Evolutionary conservation across 805 yeast species (phyloP), one percentile per base, ranked within the genome.

Genomic region (Blastobotrys terrestris): DNA sequence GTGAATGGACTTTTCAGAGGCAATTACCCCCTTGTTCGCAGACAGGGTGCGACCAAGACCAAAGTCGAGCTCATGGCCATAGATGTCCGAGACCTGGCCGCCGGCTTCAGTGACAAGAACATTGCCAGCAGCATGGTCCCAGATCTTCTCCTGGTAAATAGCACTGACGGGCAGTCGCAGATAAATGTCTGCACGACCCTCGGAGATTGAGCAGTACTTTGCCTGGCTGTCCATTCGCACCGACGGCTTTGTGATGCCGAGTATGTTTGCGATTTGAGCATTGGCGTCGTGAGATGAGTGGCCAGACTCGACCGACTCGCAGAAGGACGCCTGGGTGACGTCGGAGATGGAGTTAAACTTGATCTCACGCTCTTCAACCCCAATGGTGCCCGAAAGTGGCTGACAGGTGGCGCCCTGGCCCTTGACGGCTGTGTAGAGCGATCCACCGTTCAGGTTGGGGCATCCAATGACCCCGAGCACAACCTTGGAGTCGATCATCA

Each of bases 101-200:
- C 97, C 97, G 61, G 95, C 86, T 68, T 95, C 99, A 39, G 78
- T 76, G 46, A 95, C 83, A 55, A 94, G 77, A 13, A 92, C 75
- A 63, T 86, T 85, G 2, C 99, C 99, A 1, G 97, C 95, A 16
- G 98, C 98, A 67, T 94, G 99, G 70, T 94, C 99, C 98, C 99
- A 94, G 55, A 94, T 90, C 70, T 94, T 94, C 67, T 94, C 99
- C 61, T 87, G 78, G 67, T 91, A 94, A 2, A 78, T 70, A 49
- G 81, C 74, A 58, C 77, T 81, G 46, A 84, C 80, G 13, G 99
- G 99, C 54, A 95, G 72, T 60, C 99, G 83, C 55, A 94, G 74
- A 63, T 95, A 94, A 13, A 94, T 78, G 62, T 94, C 97, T 2
- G 97, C 98, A 52, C 85, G 85, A 39, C 99, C 99, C 57, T 84